Percentiles rank a stretch among this genome's conserved stretches.
Conservation (phyloP, 2,329 filamentous ascomycete genomes). For the Paracorniculantispora psalliotae region DNA sequence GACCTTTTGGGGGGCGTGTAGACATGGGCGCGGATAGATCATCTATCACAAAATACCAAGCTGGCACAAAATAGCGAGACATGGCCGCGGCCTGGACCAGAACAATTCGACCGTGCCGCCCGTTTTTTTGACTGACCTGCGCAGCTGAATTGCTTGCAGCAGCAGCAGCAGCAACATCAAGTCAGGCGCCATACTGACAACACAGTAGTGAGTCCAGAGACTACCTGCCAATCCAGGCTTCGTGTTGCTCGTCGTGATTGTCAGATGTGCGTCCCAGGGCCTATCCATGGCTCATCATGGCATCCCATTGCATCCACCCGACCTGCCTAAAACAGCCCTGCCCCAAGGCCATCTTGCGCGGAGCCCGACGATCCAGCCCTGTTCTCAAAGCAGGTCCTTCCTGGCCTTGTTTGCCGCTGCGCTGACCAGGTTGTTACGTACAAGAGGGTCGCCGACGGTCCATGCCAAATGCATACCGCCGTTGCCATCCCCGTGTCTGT, state of each 20-base stretch:
- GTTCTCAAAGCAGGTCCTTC: background rate
- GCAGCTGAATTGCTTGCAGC: too few species aligned
- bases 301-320: background rate
- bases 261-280: background rate
- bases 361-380: background rate
- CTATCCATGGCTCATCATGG: too few species aligned
- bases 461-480: background rate
- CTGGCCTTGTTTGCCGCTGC: background rate
- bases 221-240: background rate
- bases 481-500: too few species aligned
- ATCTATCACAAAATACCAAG: conserved; percentile 28
- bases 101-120: background rate
- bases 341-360: background rate
- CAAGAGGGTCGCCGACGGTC: background rate
- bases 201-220: too few species aligned
- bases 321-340: background rate
- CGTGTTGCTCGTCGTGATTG: background rate
- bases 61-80: conserved; percentile 14
- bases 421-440: background rate
- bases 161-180: too few species aligned
- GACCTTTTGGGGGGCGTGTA: background rate
- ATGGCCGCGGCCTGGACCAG: background rate
- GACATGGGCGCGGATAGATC: conserved; percentile 17
- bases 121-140: too few species aligned
- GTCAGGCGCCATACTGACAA: too few species aligned